Percentiles rank a stretch among this genome's conserved stretches.
phyloP scores from a whole-genome alignment of 139 green algal species.

The Picochlorum sp. region DNA sequence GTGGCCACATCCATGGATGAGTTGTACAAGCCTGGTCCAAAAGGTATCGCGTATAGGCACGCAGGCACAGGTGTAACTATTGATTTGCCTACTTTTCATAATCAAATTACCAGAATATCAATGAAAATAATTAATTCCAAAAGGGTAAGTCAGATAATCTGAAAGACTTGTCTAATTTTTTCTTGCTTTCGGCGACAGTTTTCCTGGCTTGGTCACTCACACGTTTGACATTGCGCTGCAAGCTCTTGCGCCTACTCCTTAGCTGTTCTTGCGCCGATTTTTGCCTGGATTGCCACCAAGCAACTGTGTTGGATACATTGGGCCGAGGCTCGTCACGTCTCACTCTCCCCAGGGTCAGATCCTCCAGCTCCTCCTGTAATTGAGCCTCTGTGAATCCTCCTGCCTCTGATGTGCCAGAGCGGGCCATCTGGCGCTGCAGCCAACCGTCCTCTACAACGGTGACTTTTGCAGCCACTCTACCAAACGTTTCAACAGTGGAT shows the following conservation, averaged over 20 bases:
- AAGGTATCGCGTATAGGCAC: too few relatives aligned
- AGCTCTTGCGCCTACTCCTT: background rate
- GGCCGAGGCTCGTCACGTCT: constrained; percentile 23
- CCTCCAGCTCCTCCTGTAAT: constrained; percentile 35
- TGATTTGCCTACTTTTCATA: too few relatives aligned
- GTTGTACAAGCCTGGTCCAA: too few relatives aligned
- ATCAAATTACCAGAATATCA: too few relatives aligned
- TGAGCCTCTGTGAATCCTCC: constrained; percentile 60
- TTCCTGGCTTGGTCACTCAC: too few relatives aligned
- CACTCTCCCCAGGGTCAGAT: constrained; percentile 7
- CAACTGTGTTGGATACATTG: constrained; percentile 49
- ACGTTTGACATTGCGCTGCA: background rate
- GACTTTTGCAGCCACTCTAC: constrained; percentile 5
- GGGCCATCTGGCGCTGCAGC: constrained; percentile 17
- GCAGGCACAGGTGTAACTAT: too few relatives aligned
- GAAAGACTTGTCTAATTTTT: background rate
- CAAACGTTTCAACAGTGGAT: constrained; percentile 8
- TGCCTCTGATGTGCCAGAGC: constrained; percentile 22
- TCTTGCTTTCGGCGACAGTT: background rate
- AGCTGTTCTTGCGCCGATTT: background rate
- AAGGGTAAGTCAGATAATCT: background rate
- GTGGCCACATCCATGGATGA: too few relatives aligned
- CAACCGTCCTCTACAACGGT: constrained; percentile 9
- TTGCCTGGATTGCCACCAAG: constrained; percentile 68
- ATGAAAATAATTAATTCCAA: background rate